These are phyloP conservation scores for Cicer cuneatum DNA, from an alignment of 306 rosid genomes.

Conservation along the genomic window DNA sequence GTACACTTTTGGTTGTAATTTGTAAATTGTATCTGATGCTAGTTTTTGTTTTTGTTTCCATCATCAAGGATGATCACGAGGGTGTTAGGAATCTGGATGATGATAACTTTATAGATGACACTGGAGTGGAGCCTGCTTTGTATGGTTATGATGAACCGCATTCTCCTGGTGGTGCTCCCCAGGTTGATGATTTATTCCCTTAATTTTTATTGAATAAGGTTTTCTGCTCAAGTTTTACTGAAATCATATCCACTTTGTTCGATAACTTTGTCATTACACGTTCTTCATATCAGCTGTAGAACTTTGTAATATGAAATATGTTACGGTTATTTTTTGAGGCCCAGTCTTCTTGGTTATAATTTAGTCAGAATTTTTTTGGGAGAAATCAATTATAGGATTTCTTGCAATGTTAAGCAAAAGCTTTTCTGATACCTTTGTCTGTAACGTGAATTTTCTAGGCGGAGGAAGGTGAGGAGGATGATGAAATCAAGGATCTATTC, in stretches of 20 bases:
- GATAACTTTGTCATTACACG: constrained; percentile 4
- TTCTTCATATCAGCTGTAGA: not conserved
- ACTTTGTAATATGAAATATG: constrained; percentile 6
- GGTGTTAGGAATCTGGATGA: constrained; percentile 82
- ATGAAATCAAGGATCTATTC: constrained; percentile 75
- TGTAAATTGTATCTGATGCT: constrained; percentile 31
- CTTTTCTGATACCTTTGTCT: constrained; percentile 24
- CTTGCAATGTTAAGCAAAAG: constrained; percentile 10
- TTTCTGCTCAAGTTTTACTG: not conserved
- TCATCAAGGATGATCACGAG: constrained; percentile 79
- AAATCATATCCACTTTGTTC: not conserved
- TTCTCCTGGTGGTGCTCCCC: constrained; percentile 80
- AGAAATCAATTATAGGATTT: not conserved
- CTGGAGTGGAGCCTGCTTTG: constrained; percentile 76
- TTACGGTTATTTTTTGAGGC: not conserved
- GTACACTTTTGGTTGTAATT: constrained; percentile 35
- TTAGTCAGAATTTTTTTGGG: not conserved
- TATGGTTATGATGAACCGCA: constrained; percentile 73
- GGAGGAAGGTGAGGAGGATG: constrained; percentile 89
- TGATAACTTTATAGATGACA: constrained; percentile 97
- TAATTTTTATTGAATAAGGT: not conserved
- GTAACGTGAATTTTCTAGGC: constrained; percentile 62
- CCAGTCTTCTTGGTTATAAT: not conserved
- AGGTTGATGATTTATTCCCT: constrained; percentile 57
- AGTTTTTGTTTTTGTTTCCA: constrained; percentile 12